These are phyloP conservation scores for Alternaria dauci DNA, from an alignment of 2,329 filamentous ascomycete genomes.

Conservation along the genomic window DNA sequence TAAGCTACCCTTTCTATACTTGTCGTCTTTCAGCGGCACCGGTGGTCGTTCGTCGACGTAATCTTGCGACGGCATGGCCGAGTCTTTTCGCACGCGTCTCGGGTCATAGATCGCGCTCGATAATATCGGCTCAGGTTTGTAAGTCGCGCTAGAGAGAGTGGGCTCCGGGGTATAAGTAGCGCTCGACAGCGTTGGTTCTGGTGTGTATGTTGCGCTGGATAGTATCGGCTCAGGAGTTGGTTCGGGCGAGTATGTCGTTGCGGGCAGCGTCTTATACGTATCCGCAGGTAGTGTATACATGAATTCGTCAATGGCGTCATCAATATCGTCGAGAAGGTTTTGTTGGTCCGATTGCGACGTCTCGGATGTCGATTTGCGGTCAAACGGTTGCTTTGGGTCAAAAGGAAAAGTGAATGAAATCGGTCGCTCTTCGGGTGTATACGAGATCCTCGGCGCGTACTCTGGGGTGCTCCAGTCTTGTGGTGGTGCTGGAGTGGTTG, in stretches of 20 bases:
- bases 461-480: conserved; percentile 2
- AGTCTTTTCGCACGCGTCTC: conserved; percentile 32
- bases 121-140: conserved; percentile 7
- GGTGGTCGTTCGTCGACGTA: conserved; percentile 13
- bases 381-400: conserved; percentile 25
- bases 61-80: conserved; percentile 23
- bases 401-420: conserved; percentile 28
- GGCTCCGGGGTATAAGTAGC: conserved; percentile 19
- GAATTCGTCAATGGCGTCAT: conserved; percentile 38
- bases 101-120: conserved; percentile 19
- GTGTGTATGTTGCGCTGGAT: conserved; percentile 19
- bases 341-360: conserved; percentile 19
- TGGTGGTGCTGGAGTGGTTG: conserved; percentile 3
- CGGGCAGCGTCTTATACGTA: conserved; percentile 22
- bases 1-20: conserved; percentile 15
- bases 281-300: conserved; percentile 27
- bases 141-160: conserved; percentile 21
- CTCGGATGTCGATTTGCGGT: conserved; percentile 20
- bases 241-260: conserved; percentile 23
- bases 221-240: conserved; percentile 4
- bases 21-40: conserved; percentile 17
- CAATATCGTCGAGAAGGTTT: conserved; percentile 33
- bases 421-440: conserved; percentile 24
- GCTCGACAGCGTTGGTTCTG: conserved; percentile 11
- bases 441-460: conserved; percentile 17